Percentiles rank a stretch among this genome's conserved stretches.
These are phyloP conservation scores for Spencermartinsiella europaea DNA, from an alignment of 805 yeast species.

Conservation along the genomic window DNA sequence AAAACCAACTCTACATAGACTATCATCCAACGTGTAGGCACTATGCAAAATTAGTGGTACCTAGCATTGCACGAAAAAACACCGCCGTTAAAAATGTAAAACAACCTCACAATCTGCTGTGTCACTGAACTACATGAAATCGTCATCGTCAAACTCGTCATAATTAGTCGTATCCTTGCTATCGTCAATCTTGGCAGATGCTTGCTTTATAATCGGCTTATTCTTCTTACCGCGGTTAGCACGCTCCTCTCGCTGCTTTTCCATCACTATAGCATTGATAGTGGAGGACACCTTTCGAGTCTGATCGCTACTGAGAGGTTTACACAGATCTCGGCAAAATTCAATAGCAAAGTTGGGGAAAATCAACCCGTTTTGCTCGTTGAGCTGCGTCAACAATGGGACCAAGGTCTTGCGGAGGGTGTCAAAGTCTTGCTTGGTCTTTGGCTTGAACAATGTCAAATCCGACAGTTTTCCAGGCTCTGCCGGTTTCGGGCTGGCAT, in stretches of 20 bases:
- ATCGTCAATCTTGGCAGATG: conserved; percentile 60
- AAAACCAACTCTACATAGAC: too few relatives aligned
- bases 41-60: too few relatives aligned
- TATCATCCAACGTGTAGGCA: too few relatives aligned
- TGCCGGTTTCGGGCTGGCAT: conserved; percentile 40
- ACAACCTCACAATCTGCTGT: too few relatives aligned
- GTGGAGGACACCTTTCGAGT: conserved; percentile 83
- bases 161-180: conserved; percentile 48
- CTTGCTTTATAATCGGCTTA: conserved; percentile 77
- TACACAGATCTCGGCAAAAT: conserved; percentile 75
- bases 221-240: conserved; percentile 91
- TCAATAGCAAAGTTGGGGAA: conserved; percentile 80
- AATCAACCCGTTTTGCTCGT: conserved; percentile 56
- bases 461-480: conserved; percentile 35
- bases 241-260: conserved; percentile 87
- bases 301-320: conserved; percentile 76
- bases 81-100: too few relatives aligned
- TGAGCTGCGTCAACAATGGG: conserved; percentile 54
- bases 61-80: too few relatives aligned
- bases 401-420: conserved; percentile 69
- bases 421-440: conserved; percentile 72
- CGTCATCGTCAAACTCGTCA: conserved; percentile 39
- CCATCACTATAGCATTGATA: conserved; percentile 71
- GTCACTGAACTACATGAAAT: conserved; percentile 38
- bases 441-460: conserved; percentile 70